These are phyloP conservation scores for Aegilops speltoides DNA, from an alignment of 176 grass and related monocot genomes.

Conservation along the genomic window DNA sequence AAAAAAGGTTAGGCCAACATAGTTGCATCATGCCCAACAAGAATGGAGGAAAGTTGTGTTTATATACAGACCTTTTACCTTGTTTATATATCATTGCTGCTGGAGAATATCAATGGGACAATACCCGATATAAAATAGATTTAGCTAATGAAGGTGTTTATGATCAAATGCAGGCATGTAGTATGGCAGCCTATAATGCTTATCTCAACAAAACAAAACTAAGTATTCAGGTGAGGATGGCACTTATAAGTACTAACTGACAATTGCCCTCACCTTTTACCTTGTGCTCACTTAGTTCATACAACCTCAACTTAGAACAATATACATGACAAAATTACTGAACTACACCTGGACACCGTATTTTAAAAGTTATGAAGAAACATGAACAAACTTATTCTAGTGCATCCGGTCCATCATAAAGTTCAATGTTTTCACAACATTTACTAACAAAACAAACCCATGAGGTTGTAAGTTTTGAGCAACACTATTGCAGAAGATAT, in stretches of 20 bases:
- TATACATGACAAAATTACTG: constrained; percentile 19
- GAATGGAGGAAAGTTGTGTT: no score
- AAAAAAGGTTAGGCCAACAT: no score
- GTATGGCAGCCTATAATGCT: not conserved
- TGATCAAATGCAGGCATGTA: no score
- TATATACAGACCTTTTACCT: no score
- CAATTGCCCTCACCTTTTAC: constrained; percentile 87
- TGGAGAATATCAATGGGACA: no score
- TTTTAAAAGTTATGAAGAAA: not conserved
- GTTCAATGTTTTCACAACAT: not conserved
- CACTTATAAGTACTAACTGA: not conserved
- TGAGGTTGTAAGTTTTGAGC: not conserved
- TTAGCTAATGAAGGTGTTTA: no score
- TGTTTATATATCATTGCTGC: no score
- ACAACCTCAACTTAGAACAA: constrained; percentile 67
- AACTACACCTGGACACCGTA: not conserved
- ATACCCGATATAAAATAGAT: no score
- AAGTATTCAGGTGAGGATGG: not conserved
- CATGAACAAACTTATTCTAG: not conserved
- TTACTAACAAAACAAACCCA: not conserved
- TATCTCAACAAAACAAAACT: not conserved
- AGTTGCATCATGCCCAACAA: no score
- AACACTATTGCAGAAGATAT: not conserved
- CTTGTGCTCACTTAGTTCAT: constrained; percentile 84
- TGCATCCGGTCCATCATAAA: not conserved